phyloP scores from a whole-genome alignment of 495 filamentous ascomycete species.

The Lophiostoma macrostomum region DNA sequence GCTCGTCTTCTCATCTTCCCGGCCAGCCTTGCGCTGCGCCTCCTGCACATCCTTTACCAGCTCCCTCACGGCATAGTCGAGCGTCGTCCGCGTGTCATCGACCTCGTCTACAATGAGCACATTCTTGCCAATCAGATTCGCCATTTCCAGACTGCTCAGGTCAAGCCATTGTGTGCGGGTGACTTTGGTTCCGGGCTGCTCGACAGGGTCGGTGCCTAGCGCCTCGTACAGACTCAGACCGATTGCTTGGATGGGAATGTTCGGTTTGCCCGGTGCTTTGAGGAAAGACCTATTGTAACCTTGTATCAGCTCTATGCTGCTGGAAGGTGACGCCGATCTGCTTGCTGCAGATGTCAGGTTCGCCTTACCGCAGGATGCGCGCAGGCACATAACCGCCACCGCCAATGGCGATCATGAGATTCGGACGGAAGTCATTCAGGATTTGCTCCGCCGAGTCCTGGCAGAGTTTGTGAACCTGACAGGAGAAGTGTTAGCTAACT shows the following conservation, averaged over 20 bases:
- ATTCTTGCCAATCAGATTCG: slow-evolving; percentile 91
- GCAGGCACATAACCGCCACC: slow-evolving; percentile 97
- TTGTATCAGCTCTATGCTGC: slow-evolving; percentile 1
- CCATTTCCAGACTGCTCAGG: slow-evolving; percentile 80
- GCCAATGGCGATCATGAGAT: slow-evolving; percentile 98
- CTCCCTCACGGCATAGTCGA: slow-evolving; percentile 95
- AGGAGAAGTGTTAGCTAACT: slow-evolving; percentile 4
- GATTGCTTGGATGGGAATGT: slow-evolving; percentile 99
- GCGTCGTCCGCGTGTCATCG: slow-evolving; percentile 93
- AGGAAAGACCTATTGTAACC: slow-evolving; percentile 70
- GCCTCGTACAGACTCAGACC: slow-evolving; percentile 95
- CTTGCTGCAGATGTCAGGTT: not conserved
- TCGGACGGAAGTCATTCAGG: slow-evolving; percentile 78
- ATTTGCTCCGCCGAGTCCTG: slow-evolving; percentile 76
- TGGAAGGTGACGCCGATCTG: not conserved
- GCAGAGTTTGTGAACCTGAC: slow-evolving; percentile 93
- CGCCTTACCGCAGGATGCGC: slow-evolving; percentile 78
- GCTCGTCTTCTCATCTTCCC: slow-evolving; percentile 64
- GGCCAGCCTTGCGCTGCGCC: slow-evolving; percentile 68
- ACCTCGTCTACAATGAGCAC: slow-evolving; percentile 99
- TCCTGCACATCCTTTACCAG: slow-evolving; percentile 92
- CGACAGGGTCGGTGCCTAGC: slow-evolving; percentile 57
- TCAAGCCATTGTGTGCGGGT: slow-evolving; percentile 98
- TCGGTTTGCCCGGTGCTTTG: slow-evolving; percentile 79
- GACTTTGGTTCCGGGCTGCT: slow-evolving; percentile 84